A percentile compares a stretch with the other conserved stretches of the same genome.
phyloP scores from a whole-genome alignment of 805 yeast genomes.

The Dipodascus albidus region DNA sequence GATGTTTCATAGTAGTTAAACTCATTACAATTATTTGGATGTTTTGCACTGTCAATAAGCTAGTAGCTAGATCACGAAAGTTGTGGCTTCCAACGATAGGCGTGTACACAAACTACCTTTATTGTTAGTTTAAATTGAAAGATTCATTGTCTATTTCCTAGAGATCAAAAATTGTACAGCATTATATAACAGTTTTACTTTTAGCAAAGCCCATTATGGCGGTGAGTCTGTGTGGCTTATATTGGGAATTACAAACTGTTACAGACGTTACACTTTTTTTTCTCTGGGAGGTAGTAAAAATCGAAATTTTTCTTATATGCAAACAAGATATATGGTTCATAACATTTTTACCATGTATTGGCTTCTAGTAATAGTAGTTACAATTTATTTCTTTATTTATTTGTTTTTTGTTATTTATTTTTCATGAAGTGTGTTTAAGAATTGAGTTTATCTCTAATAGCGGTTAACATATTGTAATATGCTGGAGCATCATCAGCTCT shows the following conservation, averaged over 20 bases:
- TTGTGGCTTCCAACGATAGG: neutral
- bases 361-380: neutral
- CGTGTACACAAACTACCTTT: no score
- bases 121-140: neutral
- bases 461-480: constrained; percentile 26
- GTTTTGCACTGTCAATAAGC: neutral
- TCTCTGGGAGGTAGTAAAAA: no score
- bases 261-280: no score
- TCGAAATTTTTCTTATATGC: no score
- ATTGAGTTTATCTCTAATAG: constrained; percentile 38
- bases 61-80: neutral
- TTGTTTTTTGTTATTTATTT: neutral
- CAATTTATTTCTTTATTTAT: neutral
- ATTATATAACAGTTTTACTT: no score
- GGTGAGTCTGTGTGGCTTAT: no score
- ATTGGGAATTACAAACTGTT: no score
- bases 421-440: constrained; percentile 8
- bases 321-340: neutral
- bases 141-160: no score
- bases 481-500: constrained; percentile 27
- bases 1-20: neutral
- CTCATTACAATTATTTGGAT: neutral
- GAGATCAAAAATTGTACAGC: no score
- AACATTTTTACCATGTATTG: neutral
- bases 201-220: no score